Conservation (phyloP, 495 filamentous ascomycete genomes). For the Evernia prunastri region DNA sequence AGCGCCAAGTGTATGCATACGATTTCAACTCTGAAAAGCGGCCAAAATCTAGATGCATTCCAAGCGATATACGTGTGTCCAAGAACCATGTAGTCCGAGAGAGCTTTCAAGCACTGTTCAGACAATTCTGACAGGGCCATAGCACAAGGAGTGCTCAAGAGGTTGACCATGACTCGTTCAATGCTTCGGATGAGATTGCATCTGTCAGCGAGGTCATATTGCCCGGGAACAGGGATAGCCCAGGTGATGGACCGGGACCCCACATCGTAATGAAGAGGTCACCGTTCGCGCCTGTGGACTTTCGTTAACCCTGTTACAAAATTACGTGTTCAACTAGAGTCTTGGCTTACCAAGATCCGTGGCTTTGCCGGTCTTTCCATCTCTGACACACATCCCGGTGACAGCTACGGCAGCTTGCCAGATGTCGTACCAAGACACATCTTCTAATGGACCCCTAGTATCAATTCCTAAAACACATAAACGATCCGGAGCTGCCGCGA, state of each 20-base stretch:
- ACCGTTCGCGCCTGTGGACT: neutral
- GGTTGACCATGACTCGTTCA: neutral
- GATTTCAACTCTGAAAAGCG: too few relatives aligned
- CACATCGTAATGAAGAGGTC: neutral
- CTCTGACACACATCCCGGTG: slow-evolving; percentile 9
- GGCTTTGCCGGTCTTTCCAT: slow-evolving; percentile 3
- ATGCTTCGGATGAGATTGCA: neutral
- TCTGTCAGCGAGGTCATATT: neutral
- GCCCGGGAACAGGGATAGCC: neutral
- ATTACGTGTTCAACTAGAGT: neutral
- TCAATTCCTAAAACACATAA: neutral
- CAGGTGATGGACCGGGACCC: neutral
- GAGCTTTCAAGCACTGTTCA: too few relatives aligned
- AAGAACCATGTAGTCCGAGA: too few relatives aligned
- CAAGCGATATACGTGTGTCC: too few relatives aligned
- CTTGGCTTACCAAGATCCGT: slow-evolving; percentile 3
- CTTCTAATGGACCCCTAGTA: neutral
- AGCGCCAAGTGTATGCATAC: too few relatives aligned
- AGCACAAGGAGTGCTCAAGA: too few relatives aligned
- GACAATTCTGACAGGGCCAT: too few relatives aligned
- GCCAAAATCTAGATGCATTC: too few relatives aligned
- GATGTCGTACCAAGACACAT: slow-evolving; percentile 13
- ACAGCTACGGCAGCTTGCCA: slow-evolving; percentile 16
- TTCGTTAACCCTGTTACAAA: neutral
- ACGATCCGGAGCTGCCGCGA: neutral